These are phyloP conservation scores for Penicillium rolfsii DNA, from an alignment of 2,329 filamentous ascomycete genomes.

Conservation along the genomic window DNA sequence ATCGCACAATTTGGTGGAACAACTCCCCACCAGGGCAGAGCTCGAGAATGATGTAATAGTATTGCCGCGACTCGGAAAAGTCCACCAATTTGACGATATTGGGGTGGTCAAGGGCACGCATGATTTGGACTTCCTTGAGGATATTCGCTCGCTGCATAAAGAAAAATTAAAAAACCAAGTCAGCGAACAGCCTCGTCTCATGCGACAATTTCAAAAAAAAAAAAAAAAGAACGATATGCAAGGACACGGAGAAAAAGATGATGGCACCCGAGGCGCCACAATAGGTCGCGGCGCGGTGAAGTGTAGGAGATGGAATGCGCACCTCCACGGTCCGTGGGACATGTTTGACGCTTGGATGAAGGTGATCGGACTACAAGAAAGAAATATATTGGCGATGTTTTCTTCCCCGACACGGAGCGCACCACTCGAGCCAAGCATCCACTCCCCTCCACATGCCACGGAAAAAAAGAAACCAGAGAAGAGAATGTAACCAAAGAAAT, in stretches of 20 bases:
- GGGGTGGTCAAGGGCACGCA: slow-evolving; percentile 94
- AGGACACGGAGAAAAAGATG: neutral
- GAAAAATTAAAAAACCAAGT: slow-evolving; percentile 21
- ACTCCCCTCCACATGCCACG: slow-evolving; percentile 30
- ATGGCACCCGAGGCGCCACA: slow-evolving; percentile 6
- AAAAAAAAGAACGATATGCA: slow-evolving; percentile 24
- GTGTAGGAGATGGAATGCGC: slow-evolving; percentile 57
- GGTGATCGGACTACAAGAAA: slow-evolving; percentile 74
- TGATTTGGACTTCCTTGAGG: slow-evolving; percentile 97
- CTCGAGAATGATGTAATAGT: slow-evolving; percentile 97
- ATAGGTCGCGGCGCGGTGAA: slow-evolving; percentile 29
- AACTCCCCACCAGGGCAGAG: slow-evolving; percentile 93
- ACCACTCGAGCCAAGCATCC: slow-evolving; percentile 26
- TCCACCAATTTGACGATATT: slow-evolving; percentile 94
- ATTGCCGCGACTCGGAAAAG: slow-evolving; percentile 90
- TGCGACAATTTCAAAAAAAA: neutral
- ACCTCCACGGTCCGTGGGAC: slow-evolving; percentile 97
- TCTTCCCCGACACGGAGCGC: slow-evolving; percentile 28
- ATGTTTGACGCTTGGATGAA: slow-evolving; percentile 96
- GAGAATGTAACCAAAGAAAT: slow-evolving; percentile 24
- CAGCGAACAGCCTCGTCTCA: slow-evolving; percentile 23
- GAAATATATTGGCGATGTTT: slow-evolving; percentile 54
- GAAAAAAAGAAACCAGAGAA: slow-evolving; percentile 32
- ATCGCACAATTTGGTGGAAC: slow-evolving; percentile 96
- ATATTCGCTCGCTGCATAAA: slow-evolving; percentile 83